Conservation (phyloP, 169 alveolate species). For the Plasmodium knowlesi region DNA sequence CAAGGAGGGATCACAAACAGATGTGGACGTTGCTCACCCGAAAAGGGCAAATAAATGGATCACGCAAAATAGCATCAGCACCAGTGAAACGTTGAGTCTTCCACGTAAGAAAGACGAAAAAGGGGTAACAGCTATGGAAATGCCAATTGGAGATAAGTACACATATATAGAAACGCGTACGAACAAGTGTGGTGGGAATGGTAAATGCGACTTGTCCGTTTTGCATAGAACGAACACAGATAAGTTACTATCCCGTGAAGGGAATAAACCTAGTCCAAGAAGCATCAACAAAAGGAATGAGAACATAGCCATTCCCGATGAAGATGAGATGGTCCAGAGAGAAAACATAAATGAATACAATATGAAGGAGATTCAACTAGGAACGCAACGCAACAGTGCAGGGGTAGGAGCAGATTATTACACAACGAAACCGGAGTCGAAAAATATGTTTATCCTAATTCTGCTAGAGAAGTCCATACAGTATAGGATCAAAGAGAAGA, state of each 20-base stretch:
- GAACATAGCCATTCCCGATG: neutral
- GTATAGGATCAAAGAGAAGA: conserved; percentile 47
- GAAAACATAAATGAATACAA: neutral
- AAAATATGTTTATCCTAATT: conserved; percentile 25
- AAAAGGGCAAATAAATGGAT: neutral
- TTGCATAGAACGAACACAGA: neutral
- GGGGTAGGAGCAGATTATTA: conserved; percentile 7
- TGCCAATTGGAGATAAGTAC: neutral
- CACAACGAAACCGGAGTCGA: conserved; percentile 7
- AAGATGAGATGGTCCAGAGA: neutral
- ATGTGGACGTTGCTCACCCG: neutral
- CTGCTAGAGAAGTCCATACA: conserved; percentile 55
- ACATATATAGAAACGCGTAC: neutral
- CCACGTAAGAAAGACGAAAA: neutral
- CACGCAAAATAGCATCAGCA: neutral
- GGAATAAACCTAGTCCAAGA: neutral
- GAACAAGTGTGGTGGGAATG: neutral
- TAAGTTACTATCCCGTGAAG: neutral
- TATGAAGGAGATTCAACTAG: neutral
- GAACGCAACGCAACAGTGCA: neutral
- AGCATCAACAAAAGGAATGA: neutral
- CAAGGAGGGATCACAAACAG: neutral
- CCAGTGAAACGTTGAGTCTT: neutral
- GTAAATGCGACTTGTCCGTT: neutral
- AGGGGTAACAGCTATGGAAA: neutral